Evolutionary conservation across 2,329 filamentous ascomycete species (phyloP).

Genomic region (Aspergillus costaricaensis): DNA sequence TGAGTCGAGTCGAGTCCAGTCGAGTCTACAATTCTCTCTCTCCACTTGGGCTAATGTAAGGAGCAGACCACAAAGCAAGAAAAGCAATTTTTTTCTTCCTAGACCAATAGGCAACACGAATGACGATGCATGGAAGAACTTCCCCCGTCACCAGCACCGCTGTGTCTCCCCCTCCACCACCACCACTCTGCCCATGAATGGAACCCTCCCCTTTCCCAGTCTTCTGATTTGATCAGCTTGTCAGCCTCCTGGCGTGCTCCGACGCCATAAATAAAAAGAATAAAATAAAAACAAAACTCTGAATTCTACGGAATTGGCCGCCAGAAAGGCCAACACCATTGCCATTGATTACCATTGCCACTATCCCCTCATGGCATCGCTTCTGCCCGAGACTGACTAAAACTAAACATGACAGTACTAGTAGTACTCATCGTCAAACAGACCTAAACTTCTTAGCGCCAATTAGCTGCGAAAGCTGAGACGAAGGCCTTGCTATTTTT

Average conservation of each 20-base stretch:
- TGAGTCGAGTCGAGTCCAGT: neutral
- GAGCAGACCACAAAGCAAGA: neutral
- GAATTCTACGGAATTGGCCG: neutral
- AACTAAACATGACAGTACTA: neutral
- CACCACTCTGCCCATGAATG: neutral
- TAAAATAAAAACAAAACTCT: neutral
- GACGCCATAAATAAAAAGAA: neutral
- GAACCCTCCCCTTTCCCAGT: neutral
- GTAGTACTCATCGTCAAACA: constrained; percentile 3
- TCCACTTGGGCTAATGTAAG: neutral
- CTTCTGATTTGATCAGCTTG: neutral
- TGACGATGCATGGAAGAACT: neutral
- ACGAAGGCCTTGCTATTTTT: constrained; percentile 5
- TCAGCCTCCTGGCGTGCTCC: neutral
- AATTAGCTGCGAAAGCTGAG: neutral
- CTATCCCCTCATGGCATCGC: neutral
- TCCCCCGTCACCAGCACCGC: neutral
- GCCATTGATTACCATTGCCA: neutral
- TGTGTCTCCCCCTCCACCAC: neutral
- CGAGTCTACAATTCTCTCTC: constrained; percentile 2
- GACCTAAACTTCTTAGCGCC: neutral
- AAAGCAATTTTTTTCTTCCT: neutral
- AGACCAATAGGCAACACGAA: neutral
- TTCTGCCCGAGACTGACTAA: neutral
- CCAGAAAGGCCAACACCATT: no score